These are phyloP conservation scores for Amylostereum areolatum DNA, from an alignment of 1,284 basidiomycete species.

Conservation along the genomic window DNA sequence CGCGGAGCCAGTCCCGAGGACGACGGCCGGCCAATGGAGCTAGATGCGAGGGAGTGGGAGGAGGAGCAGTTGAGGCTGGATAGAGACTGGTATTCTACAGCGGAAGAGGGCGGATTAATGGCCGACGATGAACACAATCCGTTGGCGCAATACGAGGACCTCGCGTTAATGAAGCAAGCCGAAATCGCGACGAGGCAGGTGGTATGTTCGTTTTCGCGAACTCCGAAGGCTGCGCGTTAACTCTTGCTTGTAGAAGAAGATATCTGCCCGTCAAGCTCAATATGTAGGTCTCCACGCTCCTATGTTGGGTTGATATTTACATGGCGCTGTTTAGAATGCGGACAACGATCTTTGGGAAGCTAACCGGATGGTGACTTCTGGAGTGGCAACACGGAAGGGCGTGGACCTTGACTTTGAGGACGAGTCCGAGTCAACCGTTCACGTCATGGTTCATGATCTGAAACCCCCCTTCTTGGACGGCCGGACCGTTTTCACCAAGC, in stretches of 20 bases:
- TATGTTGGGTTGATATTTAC: no score
- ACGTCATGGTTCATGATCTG: conserved; percentile 95
- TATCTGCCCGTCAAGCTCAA: conserved; percentile 91
- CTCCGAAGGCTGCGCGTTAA: conserved; percentile 6
- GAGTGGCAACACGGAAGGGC: conserved; percentile 80
- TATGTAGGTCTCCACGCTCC: conserved; percentile 81
- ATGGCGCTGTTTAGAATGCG: conserved; percentile 77
- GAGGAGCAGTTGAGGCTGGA: conserved; percentile 88
- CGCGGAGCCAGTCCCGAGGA: conserved; percentile 61
- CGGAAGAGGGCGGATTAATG: conserved; percentile 79
- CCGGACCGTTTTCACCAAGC: conserved; percentile 92
- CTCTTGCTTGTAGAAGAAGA: conserved; percentile 63
- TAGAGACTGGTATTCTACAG: conserved; percentile 90
- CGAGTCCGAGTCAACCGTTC: conserved; percentile 91
- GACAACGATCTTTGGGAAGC: conserved; percentile 99
- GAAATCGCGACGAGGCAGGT: conserved; percentile 78
- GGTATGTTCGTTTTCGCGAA: conserved; percentile 32
- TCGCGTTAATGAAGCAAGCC: conserved; percentile 65
- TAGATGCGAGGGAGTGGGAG: conserved; percentile 86
- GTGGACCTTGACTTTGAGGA: conserved; percentile 92
- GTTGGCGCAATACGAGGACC: conserved; percentile 86
- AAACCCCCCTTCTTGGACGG: conserved; percentile 98
- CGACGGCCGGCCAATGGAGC: conserved; percentile 47
- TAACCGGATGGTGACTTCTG: conserved; percentile 94
- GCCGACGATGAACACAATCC: conserved; percentile 93